Conservation (phyloP, 2,329 filamentous ascomycete species). For the Elsinoe ampelina region DNA sequence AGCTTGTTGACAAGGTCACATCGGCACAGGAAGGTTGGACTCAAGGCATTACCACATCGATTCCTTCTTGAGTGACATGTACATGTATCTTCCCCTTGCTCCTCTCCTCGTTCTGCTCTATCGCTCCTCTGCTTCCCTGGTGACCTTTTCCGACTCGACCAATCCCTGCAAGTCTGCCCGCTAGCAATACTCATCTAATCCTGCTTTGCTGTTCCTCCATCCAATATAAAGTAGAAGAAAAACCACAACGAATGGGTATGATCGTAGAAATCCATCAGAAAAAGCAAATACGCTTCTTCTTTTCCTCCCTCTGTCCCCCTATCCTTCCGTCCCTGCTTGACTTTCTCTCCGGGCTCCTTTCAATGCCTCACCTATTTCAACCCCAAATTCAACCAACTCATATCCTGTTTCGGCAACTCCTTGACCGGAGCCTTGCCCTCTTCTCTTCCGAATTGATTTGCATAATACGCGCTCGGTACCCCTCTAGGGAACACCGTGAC, state of each 20-base stretch:
- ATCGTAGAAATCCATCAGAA: conserved; percentile 12
- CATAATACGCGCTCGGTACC: conserved; percentile 25
- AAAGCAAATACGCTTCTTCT: neutral
- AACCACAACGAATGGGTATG: conserved; percentile 10
- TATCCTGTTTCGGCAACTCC: conserved; percentile 13
- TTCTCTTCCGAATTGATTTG: conserved; percentile 15
- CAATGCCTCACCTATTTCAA: neutral
- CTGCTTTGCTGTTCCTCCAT: neutral
- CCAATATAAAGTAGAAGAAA: neutral
- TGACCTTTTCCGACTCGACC: neutral
- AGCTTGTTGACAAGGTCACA: neutral
- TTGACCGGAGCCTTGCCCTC: neutral
- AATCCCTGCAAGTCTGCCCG: neutral
- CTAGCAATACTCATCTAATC: neutral
- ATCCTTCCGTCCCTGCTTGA: no score
- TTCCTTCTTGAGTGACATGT: conserved; percentile 1
- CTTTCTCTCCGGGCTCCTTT: neutral
- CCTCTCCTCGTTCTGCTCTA: neutral
- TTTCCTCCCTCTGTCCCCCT: neutral
- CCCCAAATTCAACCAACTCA: conserved; percentile 15
- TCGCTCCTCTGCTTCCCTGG: neutral
- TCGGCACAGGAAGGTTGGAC: neutral
- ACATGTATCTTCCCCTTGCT: neutral
- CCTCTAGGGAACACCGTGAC: conserved; percentile 31
- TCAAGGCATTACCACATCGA: conserved; percentile 2